Percentiles rank a stretch among this genome's conserved stretches.
Evolutionary conservation across 1,284 basidiomycete species (phyloP).

Genomic region (Austroboletus olivaceoglutinosus): DNA sequence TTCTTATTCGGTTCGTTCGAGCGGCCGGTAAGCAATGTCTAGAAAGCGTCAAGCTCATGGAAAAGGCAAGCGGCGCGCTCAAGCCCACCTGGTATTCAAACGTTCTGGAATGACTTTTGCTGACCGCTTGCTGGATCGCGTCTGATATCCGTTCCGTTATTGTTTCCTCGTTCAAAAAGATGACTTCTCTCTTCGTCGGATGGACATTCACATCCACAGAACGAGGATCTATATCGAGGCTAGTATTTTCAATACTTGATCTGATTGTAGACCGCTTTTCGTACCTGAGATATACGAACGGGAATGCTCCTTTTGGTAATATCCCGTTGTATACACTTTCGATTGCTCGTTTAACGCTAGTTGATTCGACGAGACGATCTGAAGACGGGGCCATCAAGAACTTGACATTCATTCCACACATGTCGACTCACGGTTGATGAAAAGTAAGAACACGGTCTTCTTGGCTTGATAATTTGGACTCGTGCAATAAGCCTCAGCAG

Average conservation of each 20-base stretch:
- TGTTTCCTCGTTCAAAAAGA: constrained; percentile 90
- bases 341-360: constrained; percentile 82
- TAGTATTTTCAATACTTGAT: constrained; percentile 30
- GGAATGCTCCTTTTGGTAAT: constrained; percentile 88
- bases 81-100: constrained; percentile 78
- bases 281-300: constrained; percentile 92
- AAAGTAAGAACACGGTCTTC: constrained; percentile 84
- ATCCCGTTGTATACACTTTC: constrained; percentile 85
- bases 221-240: constrained; percentile 80
- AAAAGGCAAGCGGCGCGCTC: background rate
- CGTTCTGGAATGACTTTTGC: constrained; percentile 65
- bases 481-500: constrained; percentile 76
- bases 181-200: constrained; percentile 96
- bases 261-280: background rate
- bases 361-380: constrained; percentile 95
- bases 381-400: background rate
- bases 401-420: background rate
- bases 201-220: constrained; percentile 98
- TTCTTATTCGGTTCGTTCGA: constrained; percentile 40
- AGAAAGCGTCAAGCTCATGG: constrained; percentile 1
- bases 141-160: constrained; percentile 84
- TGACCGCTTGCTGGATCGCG: constrained; percentile 66
- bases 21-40: constrained; percentile 65
- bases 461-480: constrained; percentile 90
- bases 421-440: constrained; percentile 85